A percentile compares a stretch with the other conserved stretches of the same genome.
Evolutionary conservation across 768 basidiomycete genomes (phyloP).

Genomic region (Lepiota venenata): DNA sequence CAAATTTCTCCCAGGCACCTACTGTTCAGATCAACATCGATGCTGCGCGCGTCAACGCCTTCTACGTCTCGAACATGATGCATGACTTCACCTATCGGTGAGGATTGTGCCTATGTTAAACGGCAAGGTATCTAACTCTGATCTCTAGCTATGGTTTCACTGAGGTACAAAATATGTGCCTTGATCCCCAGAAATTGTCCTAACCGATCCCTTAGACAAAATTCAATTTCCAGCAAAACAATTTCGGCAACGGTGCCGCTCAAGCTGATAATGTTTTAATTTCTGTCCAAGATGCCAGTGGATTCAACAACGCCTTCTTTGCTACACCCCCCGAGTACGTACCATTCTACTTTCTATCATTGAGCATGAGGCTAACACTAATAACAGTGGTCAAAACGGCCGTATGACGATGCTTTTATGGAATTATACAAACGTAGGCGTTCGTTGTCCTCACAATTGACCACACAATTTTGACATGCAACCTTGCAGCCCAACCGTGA

Average conservation of each 20-base stretch:
- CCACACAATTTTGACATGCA: slow-evolving; percentile 19
- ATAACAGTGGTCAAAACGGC: slow-evolving; percentile 24
- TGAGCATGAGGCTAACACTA: neutral
- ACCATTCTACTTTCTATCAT: neutral
- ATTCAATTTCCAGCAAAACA: slow-evolving; percentile 49
- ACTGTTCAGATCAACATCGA: slow-evolving; percentile 38
- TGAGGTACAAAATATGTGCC: slow-evolving; percentile 25
- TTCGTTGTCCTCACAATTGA: neutral
- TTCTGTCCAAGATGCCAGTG: slow-evolving; percentile 48
- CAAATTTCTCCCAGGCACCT: slow-evolving; percentile 26
- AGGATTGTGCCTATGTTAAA: no score
- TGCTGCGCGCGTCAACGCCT: slow-evolving; percentile 46
- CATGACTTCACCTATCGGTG: slow-evolving; percentile 36
- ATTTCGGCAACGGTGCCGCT: slow-evolving; percentile 49
- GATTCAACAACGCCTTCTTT: slow-evolving; percentile 42
- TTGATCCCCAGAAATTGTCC: no score
- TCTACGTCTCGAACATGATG: slow-evolving; percentile 53
- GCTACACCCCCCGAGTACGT: slow-evolving; percentile 36
- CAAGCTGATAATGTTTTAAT: slow-evolving; percentile 50
- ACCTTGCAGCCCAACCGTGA: slow-evolving; percentile 24
- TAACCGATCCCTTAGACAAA: slow-evolving; percentile 1
- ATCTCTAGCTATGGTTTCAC: slow-evolving; percentile 40
- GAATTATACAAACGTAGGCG: slow-evolving; percentile 15
- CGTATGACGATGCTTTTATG: no score
- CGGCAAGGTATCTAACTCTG: no score